phyloP scores from a whole-genome alignment of 1,284 basidiomycete species.

The Neonothopanus nambi region DNA sequence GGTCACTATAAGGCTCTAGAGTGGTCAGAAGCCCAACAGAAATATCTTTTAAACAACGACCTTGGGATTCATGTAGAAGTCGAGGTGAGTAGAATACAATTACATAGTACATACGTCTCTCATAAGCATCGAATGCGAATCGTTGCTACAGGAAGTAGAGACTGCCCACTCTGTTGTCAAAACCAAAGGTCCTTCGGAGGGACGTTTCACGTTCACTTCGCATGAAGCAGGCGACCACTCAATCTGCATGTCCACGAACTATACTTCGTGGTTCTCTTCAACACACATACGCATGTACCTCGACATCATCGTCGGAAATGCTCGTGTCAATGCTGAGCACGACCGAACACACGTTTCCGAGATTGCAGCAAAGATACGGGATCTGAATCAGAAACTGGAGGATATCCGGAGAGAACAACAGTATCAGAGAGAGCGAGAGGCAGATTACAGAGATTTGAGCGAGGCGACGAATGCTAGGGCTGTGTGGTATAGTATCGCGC shows the following conservation, averaged over 20 bases:
- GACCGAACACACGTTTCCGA: conserved; percentile 88
- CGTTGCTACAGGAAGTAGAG: conserved; percentile 80
- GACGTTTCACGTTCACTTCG: conserved; percentile 96
- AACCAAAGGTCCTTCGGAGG: conserved; percentile 86
- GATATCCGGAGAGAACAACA: conserved; percentile 96
- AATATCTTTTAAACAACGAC: conserved; percentile 73
- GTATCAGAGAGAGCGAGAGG: conserved; percentile 95
- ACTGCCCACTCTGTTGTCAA: conserved; percentile 78
- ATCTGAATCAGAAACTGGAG: conserved; percentile 90
- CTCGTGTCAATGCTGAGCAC: conserved; percentile 80
- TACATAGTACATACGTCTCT: background rate
- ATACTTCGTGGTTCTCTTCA: conserved; percentile 81
- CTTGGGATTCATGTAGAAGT: conserved; percentile 92
- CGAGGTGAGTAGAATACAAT: conserved; percentile 59
- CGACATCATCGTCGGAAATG: conserved; percentile 88
- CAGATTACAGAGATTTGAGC: conserved; percentile 87
- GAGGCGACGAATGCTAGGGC: conserved; percentile 88
- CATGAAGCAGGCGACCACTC: conserved; percentile 96
- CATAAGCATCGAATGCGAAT: conserved; percentile 11
- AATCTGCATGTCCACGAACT: conserved; percentile 92
- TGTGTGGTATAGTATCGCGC: conserved; percentile 90
- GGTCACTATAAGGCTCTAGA: conserved; percentile 93
- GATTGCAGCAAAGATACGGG: conserved; percentile 83
- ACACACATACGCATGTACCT: conserved; percentile 94
- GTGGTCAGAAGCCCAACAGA: conserved; percentile 77